Percentiles rank a stretch among this genome's conserved stretches.
phyloP scores from a whole-genome alignment of 345 rosid species.

The Citrus glauca region DNA sequence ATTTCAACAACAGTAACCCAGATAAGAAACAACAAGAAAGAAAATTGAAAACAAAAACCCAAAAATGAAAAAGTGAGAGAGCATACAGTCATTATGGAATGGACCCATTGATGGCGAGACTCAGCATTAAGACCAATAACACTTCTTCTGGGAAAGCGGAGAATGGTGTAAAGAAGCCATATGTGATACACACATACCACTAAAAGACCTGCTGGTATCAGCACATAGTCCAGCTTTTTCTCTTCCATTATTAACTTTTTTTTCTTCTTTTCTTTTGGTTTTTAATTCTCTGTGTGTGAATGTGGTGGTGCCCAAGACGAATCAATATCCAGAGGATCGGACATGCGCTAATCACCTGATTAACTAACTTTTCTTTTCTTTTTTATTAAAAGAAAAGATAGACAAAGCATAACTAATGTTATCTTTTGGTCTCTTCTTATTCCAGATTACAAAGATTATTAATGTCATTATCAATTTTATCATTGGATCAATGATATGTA shows the following conservation, averaged over 20 bases:
- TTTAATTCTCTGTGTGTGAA: background rate
- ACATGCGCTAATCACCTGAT: background rate
- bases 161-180: background rate
- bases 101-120: conserved; percentile 82
- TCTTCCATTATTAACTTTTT: background rate
- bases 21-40: background rate
- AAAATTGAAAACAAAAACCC: background rate
- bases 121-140: conserved; percentile 42
- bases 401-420: too few species aligned
- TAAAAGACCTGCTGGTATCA: background rate
- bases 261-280: background rate
- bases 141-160: background rate
- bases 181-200: background rate
- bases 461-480: too few species aligned
- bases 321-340: background rate
- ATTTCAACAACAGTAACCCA: background rate
- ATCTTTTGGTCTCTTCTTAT: too few species aligned
- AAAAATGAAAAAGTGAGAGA: conserved; percentile 3
- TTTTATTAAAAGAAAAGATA: background rate
- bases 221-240: background rate
- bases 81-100: conserved; percentile 65
- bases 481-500: too few species aligned
- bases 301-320: background rate
- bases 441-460: too few species aligned
- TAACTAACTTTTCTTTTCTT: background rate